Evolutionary conservation across 495 filamentous ascomycete genomes (phyloP).

Genomic region (Bryoglossum gracile): DNA sequence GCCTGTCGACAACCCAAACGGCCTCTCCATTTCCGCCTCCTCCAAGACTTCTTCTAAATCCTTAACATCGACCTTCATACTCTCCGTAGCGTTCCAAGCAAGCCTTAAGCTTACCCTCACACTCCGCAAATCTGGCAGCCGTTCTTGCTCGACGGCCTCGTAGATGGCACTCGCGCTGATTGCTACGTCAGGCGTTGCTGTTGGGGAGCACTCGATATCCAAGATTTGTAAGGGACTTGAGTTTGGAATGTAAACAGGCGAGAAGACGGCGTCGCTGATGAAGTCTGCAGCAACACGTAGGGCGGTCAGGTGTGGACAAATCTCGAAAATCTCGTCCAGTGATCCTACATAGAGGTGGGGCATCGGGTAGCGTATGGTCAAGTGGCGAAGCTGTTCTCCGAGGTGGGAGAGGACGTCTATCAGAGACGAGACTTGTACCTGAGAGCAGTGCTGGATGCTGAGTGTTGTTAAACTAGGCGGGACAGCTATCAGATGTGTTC

Average conservation of each 20-base stretch:
- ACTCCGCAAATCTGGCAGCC: conserved; percentile 28
- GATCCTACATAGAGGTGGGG: conserved; percentile 14
- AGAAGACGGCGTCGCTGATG: conserved; percentile 30
- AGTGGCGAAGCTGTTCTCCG: conserved; percentile 17
- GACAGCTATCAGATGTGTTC: conserved; percentile 15
- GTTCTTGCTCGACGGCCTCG: conserved; percentile 30
- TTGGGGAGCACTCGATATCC: conserved; percentile 30
- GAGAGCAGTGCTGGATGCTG: conserved; percentile 25
- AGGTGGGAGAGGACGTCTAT: conserved; percentile 4
- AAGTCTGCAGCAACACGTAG: conserved; percentile 34
- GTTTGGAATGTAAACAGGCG: conserved; percentile 21
- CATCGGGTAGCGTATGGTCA: conserved; percentile 27
- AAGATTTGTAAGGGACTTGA: conserved; percentile 31
- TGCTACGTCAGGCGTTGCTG: conserved; percentile 26
- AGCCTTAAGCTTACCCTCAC: conserved; percentile 31
- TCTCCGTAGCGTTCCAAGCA: conserved; percentile 26
- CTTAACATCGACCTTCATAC: conserved; percentile 16
- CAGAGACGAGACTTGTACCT: conserved; percentile 8
- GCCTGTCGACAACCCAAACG: conserved; percentile 13
- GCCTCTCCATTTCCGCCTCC: conserved; percentile 22
- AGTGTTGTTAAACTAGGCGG: conserved; percentile 11
- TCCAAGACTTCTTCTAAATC: conserved; percentile 35
- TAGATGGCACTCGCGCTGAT: conserved; percentile 29
- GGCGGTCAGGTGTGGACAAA: conserved; percentile 28
- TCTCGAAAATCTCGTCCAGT: conserved; percentile 29